Conservation (phyloP, 2,329 filamentous ascomycete species). For the Thelonectria olida region DNA sequence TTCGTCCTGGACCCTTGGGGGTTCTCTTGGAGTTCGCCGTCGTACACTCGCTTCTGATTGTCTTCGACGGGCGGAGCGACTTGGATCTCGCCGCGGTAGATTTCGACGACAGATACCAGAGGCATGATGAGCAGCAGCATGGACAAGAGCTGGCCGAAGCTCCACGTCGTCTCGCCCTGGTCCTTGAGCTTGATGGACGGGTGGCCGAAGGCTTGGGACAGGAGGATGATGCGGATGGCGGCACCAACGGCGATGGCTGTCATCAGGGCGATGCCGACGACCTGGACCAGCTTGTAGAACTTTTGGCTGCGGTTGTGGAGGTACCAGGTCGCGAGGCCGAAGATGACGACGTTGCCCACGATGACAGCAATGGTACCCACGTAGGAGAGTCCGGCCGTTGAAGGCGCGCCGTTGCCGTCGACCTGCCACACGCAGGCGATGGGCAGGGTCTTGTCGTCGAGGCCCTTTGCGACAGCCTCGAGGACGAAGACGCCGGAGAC, state of each 20-base stretch:
- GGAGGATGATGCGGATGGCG: slow-evolving; percentile 63
- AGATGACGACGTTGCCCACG: slow-evolving; percentile 66
- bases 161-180: slow-evolving; percentile 35
- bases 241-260: slow-evolving; percentile 66
- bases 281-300: slow-evolving; percentile 65
- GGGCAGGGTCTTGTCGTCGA: slow-evolving; percentile 63
- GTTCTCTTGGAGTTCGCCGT: slow-evolving; percentile 51
- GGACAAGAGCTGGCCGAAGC: slow-evolving; percentile 36
- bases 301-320: slow-evolving; percentile 64
- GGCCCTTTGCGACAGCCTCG: slow-evolving; percentile 60
- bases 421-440: slow-evolving; percentile 69
- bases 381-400: slow-evolving; percentile 58
- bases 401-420: slow-evolving; percentile 45
- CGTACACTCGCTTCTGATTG: slow-evolving; percentile 48
- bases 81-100: slow-evolving; percentile 58
- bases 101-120: slow-evolving; percentile 67
- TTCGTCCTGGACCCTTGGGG: slow-evolving; percentile 48
- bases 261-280: slow-evolving; percentile 64
- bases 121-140: slow-evolving; percentile 37
- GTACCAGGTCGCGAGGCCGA: slow-evolving; percentile 70
- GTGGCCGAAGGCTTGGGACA: slow-evolving; percentile 66
- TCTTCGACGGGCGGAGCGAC: slow-evolving; percentile 55
- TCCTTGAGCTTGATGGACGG: slow-evolving; percentile 39
- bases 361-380: slow-evolving; percentile 71
- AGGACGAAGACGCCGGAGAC: slow-evolving; percentile 66